A percentile compares a stretch with the other conserved stretches of the same genome.
Conservation (phyloP, 2,329 filamentous ascomycete species). For the Neoarthrinium moseri region DNA sequence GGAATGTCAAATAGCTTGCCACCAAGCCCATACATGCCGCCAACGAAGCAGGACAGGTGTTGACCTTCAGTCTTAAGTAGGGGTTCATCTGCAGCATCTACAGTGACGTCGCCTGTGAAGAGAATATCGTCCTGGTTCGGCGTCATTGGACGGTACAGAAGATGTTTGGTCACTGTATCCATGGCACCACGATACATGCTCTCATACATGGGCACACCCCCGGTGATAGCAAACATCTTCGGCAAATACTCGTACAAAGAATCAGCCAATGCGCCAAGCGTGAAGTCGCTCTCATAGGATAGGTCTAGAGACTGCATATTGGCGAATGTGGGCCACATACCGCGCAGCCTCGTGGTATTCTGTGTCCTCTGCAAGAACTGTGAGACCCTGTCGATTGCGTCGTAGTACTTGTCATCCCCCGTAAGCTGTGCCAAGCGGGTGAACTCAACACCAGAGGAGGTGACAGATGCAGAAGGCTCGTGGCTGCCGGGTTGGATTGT, state of each 20-base stretch:
- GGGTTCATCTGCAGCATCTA: background rate
- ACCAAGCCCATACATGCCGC: constrained; percentile 18
- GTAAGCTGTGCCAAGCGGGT: constrained; percentile 69
- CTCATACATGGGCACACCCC: constrained; percentile 62
- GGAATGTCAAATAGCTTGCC: constrained; percentile 42
- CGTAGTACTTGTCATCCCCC: constrained; percentile 67
- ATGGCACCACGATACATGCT: constrained; percentile 63
- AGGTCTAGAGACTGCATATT: constrained; percentile 53
- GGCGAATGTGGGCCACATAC: constrained; percentile 70
- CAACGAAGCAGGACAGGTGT: constrained; percentile 4
- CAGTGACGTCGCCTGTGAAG: constrained; percentile 36
- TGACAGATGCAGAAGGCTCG: constrained; percentile 38
- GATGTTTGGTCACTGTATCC: constrained; percentile 55
- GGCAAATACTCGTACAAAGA: constrained; percentile 60
- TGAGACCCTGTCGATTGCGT: constrained; percentile 72
- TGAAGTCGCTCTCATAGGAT: constrained; percentile 38
- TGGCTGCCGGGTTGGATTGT: background rate
- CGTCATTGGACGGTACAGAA: constrained; percentile 70
- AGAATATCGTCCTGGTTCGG: constrained; percentile 61
- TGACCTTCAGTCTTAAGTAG: constrained; percentile 1
- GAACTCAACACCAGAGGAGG: constrained; percentile 69
- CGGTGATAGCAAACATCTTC: constrained; percentile 64
- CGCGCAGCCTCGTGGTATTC: constrained; percentile 65
- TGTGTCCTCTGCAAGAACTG: constrained; percentile 68
- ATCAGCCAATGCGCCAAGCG: constrained; percentile 53